Percentiles rank a stretch among this genome's conserved stretches.
These are phyloP conservation scores for Capsicum chinense DNA, from an alignment of 257 asterid species.

Conservation along the genomic window DNA sequence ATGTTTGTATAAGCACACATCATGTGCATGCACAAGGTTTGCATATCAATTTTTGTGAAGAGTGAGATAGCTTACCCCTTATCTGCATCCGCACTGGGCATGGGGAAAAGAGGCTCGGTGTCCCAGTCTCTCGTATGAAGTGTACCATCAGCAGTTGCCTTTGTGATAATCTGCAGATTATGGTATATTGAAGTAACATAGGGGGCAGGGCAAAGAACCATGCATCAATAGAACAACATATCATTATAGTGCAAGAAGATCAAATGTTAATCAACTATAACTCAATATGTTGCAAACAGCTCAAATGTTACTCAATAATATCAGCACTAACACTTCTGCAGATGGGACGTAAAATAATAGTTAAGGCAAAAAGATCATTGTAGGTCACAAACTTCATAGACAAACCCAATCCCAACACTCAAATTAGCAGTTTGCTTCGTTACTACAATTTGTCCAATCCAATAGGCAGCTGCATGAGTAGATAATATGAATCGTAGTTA, in stretches of 20 bases:
- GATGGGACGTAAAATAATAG: background rate
- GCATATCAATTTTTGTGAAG: slow-evolving; percentile 4
- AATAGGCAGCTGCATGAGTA: slow-evolving; percentile 13
- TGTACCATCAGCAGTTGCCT: slow-evolving; percentile 86
- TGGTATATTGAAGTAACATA: slow-evolving; percentile 30
- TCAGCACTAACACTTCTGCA: slow-evolving; percentile 3
- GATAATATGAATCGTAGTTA: background rate
- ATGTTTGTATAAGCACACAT: background rate
- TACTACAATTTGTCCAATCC: background rate
- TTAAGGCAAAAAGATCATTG: background rate
- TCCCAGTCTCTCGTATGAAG: slow-evolving; percentile 88
- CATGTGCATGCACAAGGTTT: slow-evolving; percentile 10
- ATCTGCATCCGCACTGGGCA: slow-evolving; percentile 59
- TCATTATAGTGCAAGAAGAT: slow-evolving; percentile 20
- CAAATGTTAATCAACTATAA: background rate
- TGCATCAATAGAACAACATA: background rate
- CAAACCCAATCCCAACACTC: slow-evolving; percentile 1
- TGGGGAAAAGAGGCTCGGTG: slow-evolving; percentile 80
- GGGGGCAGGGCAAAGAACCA: background rate
- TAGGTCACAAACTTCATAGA: slow-evolving; percentile 11
- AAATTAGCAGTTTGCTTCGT: slow-evolving; percentile 12
- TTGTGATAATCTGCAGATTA: slow-evolving; percentile 68
- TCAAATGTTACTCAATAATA: background rate
- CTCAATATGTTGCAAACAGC: slow-evolving; percentile 22
- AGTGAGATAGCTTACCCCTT: slow-evolving; percentile 57